These are phyloP conservation scores for Microbotryum saponariae DNA, from an alignment of 1,284 basidiomycete genomes.

Conservation along the genomic window DNA sequence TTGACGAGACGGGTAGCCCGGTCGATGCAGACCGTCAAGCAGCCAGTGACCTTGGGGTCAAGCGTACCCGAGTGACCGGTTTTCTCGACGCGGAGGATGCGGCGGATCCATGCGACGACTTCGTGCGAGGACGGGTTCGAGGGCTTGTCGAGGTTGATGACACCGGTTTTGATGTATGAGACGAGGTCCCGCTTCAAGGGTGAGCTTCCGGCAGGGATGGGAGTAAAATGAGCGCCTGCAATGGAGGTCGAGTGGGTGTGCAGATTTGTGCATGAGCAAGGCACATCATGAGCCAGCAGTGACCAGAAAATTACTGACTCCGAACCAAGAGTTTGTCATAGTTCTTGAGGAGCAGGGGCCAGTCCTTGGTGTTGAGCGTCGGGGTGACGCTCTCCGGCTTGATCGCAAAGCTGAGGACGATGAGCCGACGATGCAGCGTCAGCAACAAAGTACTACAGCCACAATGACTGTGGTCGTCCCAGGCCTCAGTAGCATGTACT, in stretches of 20 bases:
- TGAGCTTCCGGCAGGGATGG: constrained; percentile 59
- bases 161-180: constrained; percentile 89
- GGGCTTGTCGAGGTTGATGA: constrained; percentile 99
- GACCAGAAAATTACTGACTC: constrained; percentile 15
- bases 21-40: constrained; percentile 98
- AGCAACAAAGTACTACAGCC: background rate
- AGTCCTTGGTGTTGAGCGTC: constrained; percentile 75
- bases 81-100: constrained; percentile 94
- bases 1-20: constrained; percentile 99
- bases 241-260: constrained; percentile 53
- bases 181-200: constrained; percentile 89
- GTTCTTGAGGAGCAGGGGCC: constrained; percentile 97
- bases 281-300: background rate
- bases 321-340: constrained; percentile 66
- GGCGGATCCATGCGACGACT: constrained; percentile 96
- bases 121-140: constrained; percentile 99
- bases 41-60: constrained; percentile 98
- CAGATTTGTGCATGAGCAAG: background rate
- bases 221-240: constrained; percentile 94
- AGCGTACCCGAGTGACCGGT: constrained; percentile 97
- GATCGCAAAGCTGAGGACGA: constrained; percentile 40
- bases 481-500: background rate
- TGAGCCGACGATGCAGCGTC: constrained; percentile 28
- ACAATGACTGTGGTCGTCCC: background rate
- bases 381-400: constrained; percentile 43